These are phyloP conservation scores for Pilobolus umbonatus DNA, from an alignment of 192 early-diverging fungal genomes.

Conservation along the genomic window DNA sequence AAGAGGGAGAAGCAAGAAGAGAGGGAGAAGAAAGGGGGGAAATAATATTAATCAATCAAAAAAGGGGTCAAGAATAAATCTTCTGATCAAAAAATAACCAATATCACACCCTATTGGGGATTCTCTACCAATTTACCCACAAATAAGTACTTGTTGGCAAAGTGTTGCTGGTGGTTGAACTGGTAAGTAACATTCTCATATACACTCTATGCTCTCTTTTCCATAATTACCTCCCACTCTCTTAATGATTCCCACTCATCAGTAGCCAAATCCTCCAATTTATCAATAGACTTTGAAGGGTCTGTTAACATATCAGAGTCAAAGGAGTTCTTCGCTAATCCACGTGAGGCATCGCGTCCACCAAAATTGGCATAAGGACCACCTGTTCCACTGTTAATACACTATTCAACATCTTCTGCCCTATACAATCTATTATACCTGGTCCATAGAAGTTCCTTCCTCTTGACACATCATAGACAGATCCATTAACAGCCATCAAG, in stretches of 20 bases:
- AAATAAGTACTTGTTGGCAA: slow-evolving; percentile 72
- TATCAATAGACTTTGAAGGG: slow-evolving; percentile 71
- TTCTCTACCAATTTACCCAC: slow-evolving; percentile 63
- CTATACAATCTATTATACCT: slow-evolving; percentile 37
- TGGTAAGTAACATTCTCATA: background rate
- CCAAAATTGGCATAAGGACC: slow-evolving; percentile 95
- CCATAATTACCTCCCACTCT: slow-evolving; percentile 56
- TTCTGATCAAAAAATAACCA: background rate
- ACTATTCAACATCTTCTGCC: background rate
- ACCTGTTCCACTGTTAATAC: slow-evolving; percentile 34
- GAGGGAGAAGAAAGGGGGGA: too few relatives aligned
- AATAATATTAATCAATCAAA: too few relatives aligned
- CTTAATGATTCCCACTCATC: slow-evolving; percentile 71
- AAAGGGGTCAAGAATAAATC: background rate
- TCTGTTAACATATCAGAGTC: slow-evolving; percentile 66
- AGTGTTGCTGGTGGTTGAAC: slow-evolving; percentile 42
- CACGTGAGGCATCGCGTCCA: slow-evolving; percentile 93
- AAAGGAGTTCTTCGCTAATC: slow-evolving; percentile 86
- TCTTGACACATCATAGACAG: slow-evolving; percentile 85
- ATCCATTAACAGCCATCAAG: slow-evolving; percentile 76
- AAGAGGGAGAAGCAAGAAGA: too few relatives aligned
- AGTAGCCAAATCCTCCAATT: slow-evolving; percentile 63
- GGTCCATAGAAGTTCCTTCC: slow-evolving; percentile 91
- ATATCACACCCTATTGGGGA: background rate
- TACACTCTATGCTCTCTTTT: too few relatives aligned